Evolutionary conservation across 805 yeast species (phyloP), one percentile per base, ranked within the genome.

Genomic region (Sugiyamaella qingdaonensis): DNA sequence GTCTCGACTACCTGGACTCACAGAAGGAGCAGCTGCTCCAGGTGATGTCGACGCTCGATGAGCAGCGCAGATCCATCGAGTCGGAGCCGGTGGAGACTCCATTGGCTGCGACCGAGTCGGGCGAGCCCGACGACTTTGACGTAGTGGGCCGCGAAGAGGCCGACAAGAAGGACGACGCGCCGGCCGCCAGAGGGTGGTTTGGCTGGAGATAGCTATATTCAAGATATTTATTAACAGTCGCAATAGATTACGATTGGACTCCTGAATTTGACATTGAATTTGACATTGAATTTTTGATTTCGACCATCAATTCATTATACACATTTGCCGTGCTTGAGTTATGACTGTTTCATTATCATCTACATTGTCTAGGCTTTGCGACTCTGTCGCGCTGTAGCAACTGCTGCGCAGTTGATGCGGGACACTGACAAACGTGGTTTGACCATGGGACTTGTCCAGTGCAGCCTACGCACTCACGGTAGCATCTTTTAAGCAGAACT

Each of bases 1-100:
- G 51, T 10, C 49, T 58, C 19, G 50, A 31, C 21, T 58, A 54
- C 36, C 13, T 59, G 18, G 52, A 53, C 13, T 35, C 51, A 18
- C 61, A 54, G 51, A 51, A 59, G 43, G 11, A 48, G 34, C 55
- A 62, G 44, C 49, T 64, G 29, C 39, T 57, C 11, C 57, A 63
- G 31, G 36, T 60, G 37, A 19, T 60, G 18, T 14, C 54, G 19
- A 27, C 49, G 10, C 54, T 59, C n/a, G 58, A 54, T 19, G 52
- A 46, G 21, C 58, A 58, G 34, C 31, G 48, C 13, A 31, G 27
- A 14, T 19, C 44, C 13, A 54, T 58, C 16, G 58, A 54, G 39
- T 51, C 43, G 19, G 59, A 57, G 32, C 43, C 49, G 8, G 52
- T 44, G n/a, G 55, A 39, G 24, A 41, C 16, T 5, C 48, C 16